Evolutionary conservation across 306 rosid species (phyloP).

Genomic region (Gynostemma pentaphyllum): DNA sequence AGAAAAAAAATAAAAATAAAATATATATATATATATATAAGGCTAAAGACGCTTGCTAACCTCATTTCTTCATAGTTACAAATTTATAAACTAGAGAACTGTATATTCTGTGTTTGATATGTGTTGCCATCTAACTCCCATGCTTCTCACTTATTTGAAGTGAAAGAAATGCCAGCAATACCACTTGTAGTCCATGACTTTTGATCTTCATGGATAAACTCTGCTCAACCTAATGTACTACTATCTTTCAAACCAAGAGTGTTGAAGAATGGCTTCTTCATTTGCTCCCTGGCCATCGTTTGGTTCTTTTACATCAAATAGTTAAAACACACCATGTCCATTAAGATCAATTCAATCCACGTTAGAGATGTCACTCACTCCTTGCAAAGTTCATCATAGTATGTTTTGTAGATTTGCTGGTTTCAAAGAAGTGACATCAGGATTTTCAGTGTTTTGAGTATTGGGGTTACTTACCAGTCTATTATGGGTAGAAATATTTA

Average conservation of each 20-base stretch:
- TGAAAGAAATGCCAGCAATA: neutral
- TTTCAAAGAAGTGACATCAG: neutral
- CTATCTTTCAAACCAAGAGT: neutral
- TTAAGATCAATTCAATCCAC: neutral
- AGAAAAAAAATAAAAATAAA: no score
- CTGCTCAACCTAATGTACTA: neutral
- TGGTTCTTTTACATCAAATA: neutral
- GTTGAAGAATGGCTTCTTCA: neutral
- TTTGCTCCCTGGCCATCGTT: neutral
- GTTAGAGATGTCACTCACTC: neutral
- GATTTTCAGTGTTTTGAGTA: neutral
- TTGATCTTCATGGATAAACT: neutral
- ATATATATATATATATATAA: no score
- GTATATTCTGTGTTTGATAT: neutral
- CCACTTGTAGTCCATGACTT: no score
- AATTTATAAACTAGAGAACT: neutral
- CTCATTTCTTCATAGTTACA: no score
- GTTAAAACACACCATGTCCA: neutral
- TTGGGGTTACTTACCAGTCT: neutral
- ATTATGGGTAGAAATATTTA: neutral
- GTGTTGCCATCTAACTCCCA: neutral
- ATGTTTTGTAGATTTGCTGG: neutral
- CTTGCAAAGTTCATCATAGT: neutral
- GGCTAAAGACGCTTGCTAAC: no score
- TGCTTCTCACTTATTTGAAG: neutral